Percentiles rank a stretch among this genome's conserved stretches.
Evolutionary conservation across 1,284 basidiomycete species (phyloP).

Genomic region (Fomitiporia mediterranea): DNA sequence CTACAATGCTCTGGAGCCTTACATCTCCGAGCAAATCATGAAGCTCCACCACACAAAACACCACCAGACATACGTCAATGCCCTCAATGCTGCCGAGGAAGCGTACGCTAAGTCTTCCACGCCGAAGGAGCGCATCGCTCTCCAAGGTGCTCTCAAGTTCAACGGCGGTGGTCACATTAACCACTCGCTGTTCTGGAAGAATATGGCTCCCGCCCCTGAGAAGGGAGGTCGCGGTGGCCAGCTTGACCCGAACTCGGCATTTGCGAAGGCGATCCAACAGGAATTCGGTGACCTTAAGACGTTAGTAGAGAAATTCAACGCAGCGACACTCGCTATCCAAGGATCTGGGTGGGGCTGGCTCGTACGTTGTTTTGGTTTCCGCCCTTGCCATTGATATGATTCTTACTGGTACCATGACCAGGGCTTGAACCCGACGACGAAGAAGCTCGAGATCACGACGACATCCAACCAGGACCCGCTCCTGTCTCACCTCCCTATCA

Average conservation of each 20-base stretch:
- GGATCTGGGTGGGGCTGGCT: constrained; percentile 95
- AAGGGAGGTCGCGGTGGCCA: constrained; percentile 54
- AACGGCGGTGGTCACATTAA: constrained; percentile 80
- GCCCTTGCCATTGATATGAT: neutral
- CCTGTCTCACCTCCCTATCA: constrained; percentile 67
- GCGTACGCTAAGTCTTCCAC: constrained; percentile 58
- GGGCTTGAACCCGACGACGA: constrained; percentile 59
- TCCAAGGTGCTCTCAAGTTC: constrained; percentile 70
- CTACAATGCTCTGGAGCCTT: constrained; percentile 86
- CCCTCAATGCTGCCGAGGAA: constrained; percentile 73
- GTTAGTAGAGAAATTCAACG: constrained; percentile 66
- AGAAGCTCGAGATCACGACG: constrained; percentile 70
- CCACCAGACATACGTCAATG: constrained; percentile 77
- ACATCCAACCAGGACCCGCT: constrained; percentile 92
- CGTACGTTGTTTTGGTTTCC: constrained; percentile 39
- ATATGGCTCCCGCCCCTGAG: constrained; percentile 59
- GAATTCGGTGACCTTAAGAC: constrained; percentile 70
- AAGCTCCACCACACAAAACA: constrained; percentile 84
- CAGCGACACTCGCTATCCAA: constrained; percentile 79
- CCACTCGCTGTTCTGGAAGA: constrained; percentile 94
- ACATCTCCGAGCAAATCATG: constrained; percentile 81
- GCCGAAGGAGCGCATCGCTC: constrained; percentile 76
- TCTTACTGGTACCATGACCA: constrained; percentile 27
- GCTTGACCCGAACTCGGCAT: constrained; percentile 50
- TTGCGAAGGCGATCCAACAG: constrained; percentile 64